Evolutionary conservation across 2,329 filamentous ascomycete genomes (phyloP).

Genomic region (Scedosporium aurantiacum): DNA sequence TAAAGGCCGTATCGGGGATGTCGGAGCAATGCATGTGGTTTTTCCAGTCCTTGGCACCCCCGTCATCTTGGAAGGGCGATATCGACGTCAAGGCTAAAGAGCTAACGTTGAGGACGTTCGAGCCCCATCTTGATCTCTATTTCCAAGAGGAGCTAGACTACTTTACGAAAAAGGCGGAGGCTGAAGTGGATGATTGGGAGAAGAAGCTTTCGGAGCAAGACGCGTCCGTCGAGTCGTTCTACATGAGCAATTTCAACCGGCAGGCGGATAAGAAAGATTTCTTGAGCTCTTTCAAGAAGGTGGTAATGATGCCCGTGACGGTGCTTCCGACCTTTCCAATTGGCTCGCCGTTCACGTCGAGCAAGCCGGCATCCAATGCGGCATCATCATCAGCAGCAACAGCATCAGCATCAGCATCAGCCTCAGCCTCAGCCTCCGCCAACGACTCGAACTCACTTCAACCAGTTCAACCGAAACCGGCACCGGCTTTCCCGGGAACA

Average conservation of each 20-base stretch:
- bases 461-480: slow-evolving; percentile 5
- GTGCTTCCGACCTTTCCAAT: slow-evolving; percentile 63
- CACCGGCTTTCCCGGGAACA: slow-evolving; percentile 14
- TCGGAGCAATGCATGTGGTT: slow-evolving; percentile 81
- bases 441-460: slow-evolving; percentile 14
- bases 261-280: slow-evolving; percentile 97
- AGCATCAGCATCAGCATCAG: too few species aligned
- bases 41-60: slow-evolving; percentile 56
- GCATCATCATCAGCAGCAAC: too few species aligned
- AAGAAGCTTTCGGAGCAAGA: slow-evolving; percentile 86
- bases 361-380: slow-evolving; percentile 19
- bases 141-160: slow-evolving; percentile 81
- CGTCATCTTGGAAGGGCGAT: slow-evolving; percentile 48
- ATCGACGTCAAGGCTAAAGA: slow-evolving; percentile 53
- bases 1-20: slow-evolving; percentile 76
- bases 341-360: slow-evolving; percentile 44
- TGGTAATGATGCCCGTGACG: slow-evolving; percentile 97
- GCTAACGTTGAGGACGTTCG: slow-evolving; percentile 64
- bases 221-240: slow-evolving; percentile 80
- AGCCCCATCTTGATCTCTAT: slow-evolving; percentile 89
- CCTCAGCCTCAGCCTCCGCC: slow-evolving; percentile 14
- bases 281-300: slow-evolving; percentile 90
- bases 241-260: slow-evolving; percentile 89
- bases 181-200: slow-evolving; percentile 77
- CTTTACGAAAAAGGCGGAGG: slow-evolving; percentile 67